phyloP scores from a whole-genome alignment of 495 filamentous ascomycete genomes.

The Xylaria acuta region DNA sequence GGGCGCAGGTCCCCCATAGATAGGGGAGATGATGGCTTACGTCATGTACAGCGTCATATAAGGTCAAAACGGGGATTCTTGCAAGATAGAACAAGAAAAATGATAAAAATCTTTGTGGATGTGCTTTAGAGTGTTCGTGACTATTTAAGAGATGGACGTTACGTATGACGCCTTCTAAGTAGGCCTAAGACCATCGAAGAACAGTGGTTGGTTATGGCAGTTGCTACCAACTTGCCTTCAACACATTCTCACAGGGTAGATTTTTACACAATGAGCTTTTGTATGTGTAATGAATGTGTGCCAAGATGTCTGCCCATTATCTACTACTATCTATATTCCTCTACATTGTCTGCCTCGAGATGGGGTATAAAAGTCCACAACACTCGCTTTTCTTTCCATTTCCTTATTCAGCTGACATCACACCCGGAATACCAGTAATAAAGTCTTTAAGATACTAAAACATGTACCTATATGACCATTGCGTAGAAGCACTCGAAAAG shows the following conservation, averaged over 20 bases:
- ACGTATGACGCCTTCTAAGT: neutral
- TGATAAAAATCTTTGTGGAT: neutral
- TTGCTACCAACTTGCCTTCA: neutral
- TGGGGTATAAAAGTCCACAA: neutral
- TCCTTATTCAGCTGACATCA: neutral
- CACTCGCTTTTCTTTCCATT: neutral
- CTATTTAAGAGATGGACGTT: neutral
- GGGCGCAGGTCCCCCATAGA: neutral
- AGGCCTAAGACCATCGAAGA: neutral
- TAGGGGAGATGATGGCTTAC: neutral
- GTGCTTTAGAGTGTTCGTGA: neutral
- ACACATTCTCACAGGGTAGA: neutral
- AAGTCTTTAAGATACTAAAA: neutral
- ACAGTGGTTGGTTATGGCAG: neutral
- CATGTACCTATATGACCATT: neutral
- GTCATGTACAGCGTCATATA: neutral
- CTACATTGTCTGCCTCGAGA: neutral
- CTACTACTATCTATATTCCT: neutral
- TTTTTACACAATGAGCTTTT: too few species aligned
- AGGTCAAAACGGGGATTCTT: slow-evolving; percentile 16
- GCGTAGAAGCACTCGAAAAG: neutral
- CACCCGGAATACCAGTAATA: neutral
- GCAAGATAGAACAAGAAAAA: neutral
- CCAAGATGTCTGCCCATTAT: neutral
- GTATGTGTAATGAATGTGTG: neutral